Evolutionary conservation across 805 yeast species (phyloP).

Genomic region (Starmerella powellii): DNA sequence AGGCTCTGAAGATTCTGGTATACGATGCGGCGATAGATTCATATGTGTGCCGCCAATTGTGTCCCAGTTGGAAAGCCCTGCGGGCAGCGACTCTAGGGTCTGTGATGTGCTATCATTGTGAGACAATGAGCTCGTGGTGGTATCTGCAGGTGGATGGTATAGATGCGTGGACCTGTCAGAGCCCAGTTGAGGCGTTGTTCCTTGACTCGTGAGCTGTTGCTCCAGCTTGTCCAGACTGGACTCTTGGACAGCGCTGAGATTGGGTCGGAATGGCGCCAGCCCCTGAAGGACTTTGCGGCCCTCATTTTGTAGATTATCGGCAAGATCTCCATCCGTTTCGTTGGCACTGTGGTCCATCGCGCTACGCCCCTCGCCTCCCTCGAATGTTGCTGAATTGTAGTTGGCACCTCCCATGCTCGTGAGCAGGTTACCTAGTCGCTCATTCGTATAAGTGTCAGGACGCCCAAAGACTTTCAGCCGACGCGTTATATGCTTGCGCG

Average conservation of each 20-base stretch:
- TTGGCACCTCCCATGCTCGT: slow-evolving; percentile 15
- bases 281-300: slow-evolving; percentile 18
- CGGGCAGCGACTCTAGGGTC: slow-evolving; percentile 17
- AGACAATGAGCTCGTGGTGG: slow-evolving; percentile 7
- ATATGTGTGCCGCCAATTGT: slow-evolving; percentile 7
- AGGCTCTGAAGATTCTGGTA: too few species aligned
- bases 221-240: slow-evolving; percentile 20
- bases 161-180: neutral
- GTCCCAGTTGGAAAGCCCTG: slow-evolving; percentile 13
- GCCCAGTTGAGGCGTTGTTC: neutral
- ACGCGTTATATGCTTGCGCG: slow-evolving; percentile 12
- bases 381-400: neutral
- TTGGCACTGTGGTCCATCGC: slow-evolving; percentile 1
- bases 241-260: slow-evolving; percentile 12
- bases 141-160: slow-evolving; percentile 2
- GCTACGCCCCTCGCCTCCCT: neutral
- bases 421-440: slow-evolving; percentile 20
- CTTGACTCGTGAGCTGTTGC: slow-evolving; percentile 18
- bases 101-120: slow-evolving; percentile 1
- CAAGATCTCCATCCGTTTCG: slow-evolving; percentile 15
- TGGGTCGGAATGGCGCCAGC: slow-evolving; percentile 12
- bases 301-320: slow-evolving; percentile 12
- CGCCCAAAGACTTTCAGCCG: slow-evolving; percentile 22
- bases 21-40: too few species aligned
- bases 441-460: slow-evolving; percentile 23